phyloP scores from a whole-genome alignment of 345 rosid genomes.

The Eutrema heterophyllum region DNA sequence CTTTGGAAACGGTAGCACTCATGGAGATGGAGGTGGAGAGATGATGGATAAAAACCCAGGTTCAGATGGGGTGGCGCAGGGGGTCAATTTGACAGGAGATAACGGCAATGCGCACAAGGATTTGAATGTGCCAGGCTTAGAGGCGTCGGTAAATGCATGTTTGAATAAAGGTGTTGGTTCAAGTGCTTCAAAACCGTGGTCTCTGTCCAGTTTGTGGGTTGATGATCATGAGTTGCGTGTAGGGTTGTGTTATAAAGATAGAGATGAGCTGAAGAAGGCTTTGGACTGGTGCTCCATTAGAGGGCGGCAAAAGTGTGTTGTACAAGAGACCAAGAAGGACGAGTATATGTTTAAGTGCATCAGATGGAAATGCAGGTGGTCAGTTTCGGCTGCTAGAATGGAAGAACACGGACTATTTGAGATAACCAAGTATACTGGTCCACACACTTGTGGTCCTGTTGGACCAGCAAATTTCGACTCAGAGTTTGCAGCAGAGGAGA shows the following conservation, averaged over 20 bases:
- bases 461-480: neutral
- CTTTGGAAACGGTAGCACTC: neutral
- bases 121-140: neutral
- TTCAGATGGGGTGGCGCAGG: neutral
- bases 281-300: constrained; percentile 14
- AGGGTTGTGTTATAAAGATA: constrained; percentile 6
- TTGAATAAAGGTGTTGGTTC: neutral
- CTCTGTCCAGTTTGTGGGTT: constrained; percentile 10
- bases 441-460: neutral
- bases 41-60: neutral
- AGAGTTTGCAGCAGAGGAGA: neutral
- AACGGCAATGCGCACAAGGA: neutral
- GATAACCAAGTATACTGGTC: neutral
- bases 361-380: constrained; percentile 21
- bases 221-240: neutral
- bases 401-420: neutral
- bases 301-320: neutral
- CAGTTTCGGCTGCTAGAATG: neutral
- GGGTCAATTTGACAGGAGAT: neutral
- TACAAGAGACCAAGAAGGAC: neutral
- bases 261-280: constrained; percentile 5
- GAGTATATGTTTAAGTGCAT: neutral
- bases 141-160: neutral
- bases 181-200: neutral
- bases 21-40: neutral